These are phyloP conservation scores for Aaosphaeria arxii DNA, from an alignment of 2,329 filamentous ascomycete genomes.

Conservation along the genomic window DNA sequence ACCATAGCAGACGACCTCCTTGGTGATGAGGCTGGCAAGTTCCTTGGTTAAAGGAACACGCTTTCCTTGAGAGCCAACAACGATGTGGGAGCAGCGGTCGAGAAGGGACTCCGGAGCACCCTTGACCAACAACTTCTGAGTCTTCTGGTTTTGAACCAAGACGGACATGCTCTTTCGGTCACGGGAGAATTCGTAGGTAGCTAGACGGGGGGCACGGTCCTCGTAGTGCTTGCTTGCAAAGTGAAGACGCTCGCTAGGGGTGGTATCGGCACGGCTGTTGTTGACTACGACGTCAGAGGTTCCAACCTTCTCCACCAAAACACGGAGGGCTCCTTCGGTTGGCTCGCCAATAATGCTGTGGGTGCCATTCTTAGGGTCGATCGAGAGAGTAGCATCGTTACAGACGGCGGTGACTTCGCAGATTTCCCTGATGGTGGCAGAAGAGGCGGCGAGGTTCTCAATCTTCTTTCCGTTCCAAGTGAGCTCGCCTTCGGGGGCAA, in stretches of 20 bases:
- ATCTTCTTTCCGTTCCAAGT: slow-evolving; percentile 65
- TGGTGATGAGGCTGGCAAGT: slow-evolving; percentile 66
- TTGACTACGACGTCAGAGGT: slow-evolving; percentile 67
- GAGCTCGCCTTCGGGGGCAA: slow-evolving; percentile 77
- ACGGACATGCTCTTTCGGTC: slow-evolving; percentile 99
- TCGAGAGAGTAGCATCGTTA: slow-evolving; percentile 82
- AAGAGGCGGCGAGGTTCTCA: slow-evolving; percentile 66
- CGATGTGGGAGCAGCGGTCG: slow-evolving; percentile 80
- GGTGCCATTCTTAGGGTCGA: slow-evolving; percentile 70
- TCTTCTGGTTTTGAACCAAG: slow-evolving; percentile 66
- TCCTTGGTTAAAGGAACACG: slow-evolving; percentile 69
- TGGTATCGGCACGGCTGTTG: slow-evolving; percentile 45
- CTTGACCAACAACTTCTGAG: slow-evolving; percentile 87
- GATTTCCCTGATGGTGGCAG: slow-evolving; percentile 77
- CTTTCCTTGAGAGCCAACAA: slow-evolving; percentile 76
- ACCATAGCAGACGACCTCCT: slow-evolving; percentile 85
- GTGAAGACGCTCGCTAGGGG: slow-evolving; percentile 65
- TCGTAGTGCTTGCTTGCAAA: slow-evolving; percentile 84
- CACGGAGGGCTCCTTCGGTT: slow-evolving; percentile 89
- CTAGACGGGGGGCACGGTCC: slow-evolving; percentile 67
- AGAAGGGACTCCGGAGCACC: slow-evolving; percentile 93
- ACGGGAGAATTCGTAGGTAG: slow-evolving; percentile 94
- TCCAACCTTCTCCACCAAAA: slow-evolving; percentile 90
- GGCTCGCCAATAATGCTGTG: slow-evolving; percentile 89
- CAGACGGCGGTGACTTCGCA: slow-evolving; percentile 70